Percentiles rank a stretch among this genome's conserved stretches.
Conservation (phyloP, 805 yeast species). For the Komagataella populi region DNA sequence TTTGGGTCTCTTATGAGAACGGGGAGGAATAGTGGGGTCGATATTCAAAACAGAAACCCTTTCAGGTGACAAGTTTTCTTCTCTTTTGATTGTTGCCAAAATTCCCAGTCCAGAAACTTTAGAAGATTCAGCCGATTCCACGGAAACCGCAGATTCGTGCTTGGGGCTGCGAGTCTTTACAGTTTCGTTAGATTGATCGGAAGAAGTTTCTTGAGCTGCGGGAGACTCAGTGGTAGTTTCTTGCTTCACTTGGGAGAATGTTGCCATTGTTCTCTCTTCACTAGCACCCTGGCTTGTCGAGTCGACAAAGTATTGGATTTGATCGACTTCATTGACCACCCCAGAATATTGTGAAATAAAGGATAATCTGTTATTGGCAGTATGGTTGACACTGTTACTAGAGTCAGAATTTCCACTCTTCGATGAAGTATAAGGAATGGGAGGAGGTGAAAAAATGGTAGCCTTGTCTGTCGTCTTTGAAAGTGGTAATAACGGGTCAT, state of each 20-base stretch:
- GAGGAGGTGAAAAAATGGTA: background rate
- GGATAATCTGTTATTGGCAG: conserved; percentile 15
- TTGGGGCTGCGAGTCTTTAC: background rate
- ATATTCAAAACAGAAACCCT: background rate
- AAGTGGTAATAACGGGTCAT: background rate
- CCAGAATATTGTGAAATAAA: conserved; percentile 22
- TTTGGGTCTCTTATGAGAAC: background rate
- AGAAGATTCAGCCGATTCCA: background rate
- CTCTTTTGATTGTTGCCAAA: background rate
- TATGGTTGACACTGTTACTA: background rate
- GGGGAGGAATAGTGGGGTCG: background rate
- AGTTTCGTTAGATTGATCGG: background rate
- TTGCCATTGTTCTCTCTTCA: background rate
- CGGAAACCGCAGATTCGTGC: background rate
- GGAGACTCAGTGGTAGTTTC: background rate
- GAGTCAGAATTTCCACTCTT: background rate
- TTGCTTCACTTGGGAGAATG: background rate
- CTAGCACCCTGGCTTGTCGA: background rate
- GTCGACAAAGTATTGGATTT: conserved; percentile 17
- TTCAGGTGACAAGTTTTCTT: background rate
- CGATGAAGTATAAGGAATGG: background rate
- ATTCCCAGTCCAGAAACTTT: background rate
- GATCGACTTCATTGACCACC: conserved; percentile 21
- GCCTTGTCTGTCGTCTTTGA: background rate
- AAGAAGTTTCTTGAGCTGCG: background rate